Evolutionary conservation across 176 grass and related monocot species (phyloP).

Genomic region (Calamus simplicifolius): DNA sequence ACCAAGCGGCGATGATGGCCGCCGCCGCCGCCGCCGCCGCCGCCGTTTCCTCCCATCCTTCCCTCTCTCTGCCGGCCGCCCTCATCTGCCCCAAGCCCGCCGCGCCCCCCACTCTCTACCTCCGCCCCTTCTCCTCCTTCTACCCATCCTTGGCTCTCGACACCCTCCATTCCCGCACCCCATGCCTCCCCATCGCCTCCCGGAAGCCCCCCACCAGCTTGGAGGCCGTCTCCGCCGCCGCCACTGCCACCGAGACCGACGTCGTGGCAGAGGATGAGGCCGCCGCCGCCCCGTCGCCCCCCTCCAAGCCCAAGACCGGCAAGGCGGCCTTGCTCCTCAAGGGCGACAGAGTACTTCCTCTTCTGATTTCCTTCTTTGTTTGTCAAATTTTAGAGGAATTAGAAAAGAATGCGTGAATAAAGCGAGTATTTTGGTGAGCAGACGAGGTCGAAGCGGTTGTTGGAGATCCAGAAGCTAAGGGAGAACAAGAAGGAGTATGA

Average conservation of each 20-base stretch:
- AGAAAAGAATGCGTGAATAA: too few relatives aligned
- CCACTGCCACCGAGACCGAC: slow-evolving; percentile 19
- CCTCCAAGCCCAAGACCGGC: slow-evolving; percentile 57
- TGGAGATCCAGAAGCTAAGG: slow-evolving; percentile 94
- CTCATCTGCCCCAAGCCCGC: slow-evolving; percentile 14
- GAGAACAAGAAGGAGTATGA: slow-evolving; percentile 89
- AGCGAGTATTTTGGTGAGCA: slow-evolving; percentile 8
- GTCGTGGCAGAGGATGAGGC: slow-evolving; percentile 30
- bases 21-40: too few relatives aligned
- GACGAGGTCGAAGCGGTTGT: slow-evolving; percentile 88
- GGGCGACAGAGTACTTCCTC: slow-evolving; percentile 61
- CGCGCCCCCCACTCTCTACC: slow-evolving; percentile 5
- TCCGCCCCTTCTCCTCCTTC: slow-evolving; percentile 22
- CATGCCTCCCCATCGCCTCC: slow-evolving; percentile 30
- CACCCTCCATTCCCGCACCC: slow-evolving; percentile 26
- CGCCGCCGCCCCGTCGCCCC: slow-evolving; percentile 22
- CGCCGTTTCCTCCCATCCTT: neutral
- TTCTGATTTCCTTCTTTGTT: neutral
- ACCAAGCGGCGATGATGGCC: slow-evolving; percentile 1
- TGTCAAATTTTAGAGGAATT: neutral
- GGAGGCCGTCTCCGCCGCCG: slow-evolving; percentile 36
- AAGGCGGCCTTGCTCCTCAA: slow-evolving; percentile 95
- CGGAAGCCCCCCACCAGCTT: slow-evolving; percentile 27
- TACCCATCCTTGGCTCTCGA: slow-evolving; percentile 23
- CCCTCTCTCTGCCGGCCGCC: neutral